These are phyloP conservation scores for Arachnomyces sp. DNA, from an alignment of 2,329 filamentous ascomycete species.

Conservation along the genomic window DNA sequence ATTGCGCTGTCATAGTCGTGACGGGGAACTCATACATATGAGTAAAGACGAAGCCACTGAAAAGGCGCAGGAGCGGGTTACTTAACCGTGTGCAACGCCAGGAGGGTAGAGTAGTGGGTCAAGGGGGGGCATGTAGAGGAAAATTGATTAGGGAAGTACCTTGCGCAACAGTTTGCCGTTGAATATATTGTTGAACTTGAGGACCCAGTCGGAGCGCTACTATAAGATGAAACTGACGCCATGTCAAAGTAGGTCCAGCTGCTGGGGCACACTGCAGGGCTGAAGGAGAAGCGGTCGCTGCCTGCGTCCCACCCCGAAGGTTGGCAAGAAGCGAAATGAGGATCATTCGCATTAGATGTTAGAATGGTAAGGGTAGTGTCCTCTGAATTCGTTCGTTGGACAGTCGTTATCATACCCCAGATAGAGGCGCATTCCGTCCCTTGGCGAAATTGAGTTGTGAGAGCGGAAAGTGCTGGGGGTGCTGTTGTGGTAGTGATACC, in stretches of 20 bases:
- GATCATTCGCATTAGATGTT: not conserved
- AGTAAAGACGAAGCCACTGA: no score
- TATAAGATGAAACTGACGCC: not conserved
- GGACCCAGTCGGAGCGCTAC: no score
- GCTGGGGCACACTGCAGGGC: constrained; percentile 3
- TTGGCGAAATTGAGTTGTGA: constrained; percentile 2
- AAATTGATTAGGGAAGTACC: no score
- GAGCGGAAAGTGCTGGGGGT: not conserved
- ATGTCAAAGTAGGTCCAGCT: not conserved
- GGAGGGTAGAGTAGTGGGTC: no score
- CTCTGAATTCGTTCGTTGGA: no score
- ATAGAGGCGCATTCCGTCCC: constrained; percentile 1
- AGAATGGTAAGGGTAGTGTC: not conserved
- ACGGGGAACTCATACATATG: no score
- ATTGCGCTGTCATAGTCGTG: no score
- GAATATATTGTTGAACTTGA: not conserved
- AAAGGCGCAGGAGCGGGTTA: no score
- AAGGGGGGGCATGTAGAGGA: no score
- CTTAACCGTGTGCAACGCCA: no score
- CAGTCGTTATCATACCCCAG: not conserved
- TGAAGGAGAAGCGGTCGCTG: not conserved
- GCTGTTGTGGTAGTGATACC: no score
- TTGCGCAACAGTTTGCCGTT: not conserved
- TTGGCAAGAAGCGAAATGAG: constrained; percentile 2
- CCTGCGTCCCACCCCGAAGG: not conserved